Base-by-base conservation (phyloP, 2,329 filamentous ascomycete species). In the Phaeosphaeriaceae sp. region DNA sequence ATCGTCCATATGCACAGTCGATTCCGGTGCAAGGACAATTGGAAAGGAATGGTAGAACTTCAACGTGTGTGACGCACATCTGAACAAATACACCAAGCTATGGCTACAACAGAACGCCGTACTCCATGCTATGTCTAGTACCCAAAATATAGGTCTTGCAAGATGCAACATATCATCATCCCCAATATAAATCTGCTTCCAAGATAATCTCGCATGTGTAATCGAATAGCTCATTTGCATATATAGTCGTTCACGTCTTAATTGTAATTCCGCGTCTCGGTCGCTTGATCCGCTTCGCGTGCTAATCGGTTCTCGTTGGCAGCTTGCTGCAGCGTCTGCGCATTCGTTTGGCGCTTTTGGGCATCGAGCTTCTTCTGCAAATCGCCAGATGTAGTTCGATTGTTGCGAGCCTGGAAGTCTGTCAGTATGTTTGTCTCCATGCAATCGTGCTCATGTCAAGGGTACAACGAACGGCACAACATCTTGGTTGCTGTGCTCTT, bases 331-430 rank as follows among this genome's bases (percentile, higher is more conserved):
- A 96, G 80, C 1, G 88, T 88, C 58, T 89, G 87, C 27, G 80
- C 83, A 53, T 88, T 84, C 9, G 90, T 92, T 80, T 91, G 87
- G 67, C 86, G 88, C 80, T 90, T 91, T 79, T 96, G 91, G 36
- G 88, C 88, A 54, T 89, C 85, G 15, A 97, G 82, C 72, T 93
- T 88, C 31, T 91, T 73, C 22, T 70, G 73, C 19, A 77, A 66
- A 88, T 68, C 87, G 80, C 79, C 77, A 81, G 71, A 60, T 58
- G 77, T 79, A 48, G 83, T 74, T 33, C 86, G 85, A 66, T 88
- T 86, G 20, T 88, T 88, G 63, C 91, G 86, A 73, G 89, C 88
- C 90, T 93, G 66, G 48, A 21, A 21, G 7, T 21, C 1, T 54
- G 53, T 51, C 40, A 52, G 49, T 36, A 45, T 40, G 24, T 27